phyloP scores from a whole-genome alignment of 2,329 filamentous ascomycete genomes.

The Phyllosticta citriasiana region DNA sequence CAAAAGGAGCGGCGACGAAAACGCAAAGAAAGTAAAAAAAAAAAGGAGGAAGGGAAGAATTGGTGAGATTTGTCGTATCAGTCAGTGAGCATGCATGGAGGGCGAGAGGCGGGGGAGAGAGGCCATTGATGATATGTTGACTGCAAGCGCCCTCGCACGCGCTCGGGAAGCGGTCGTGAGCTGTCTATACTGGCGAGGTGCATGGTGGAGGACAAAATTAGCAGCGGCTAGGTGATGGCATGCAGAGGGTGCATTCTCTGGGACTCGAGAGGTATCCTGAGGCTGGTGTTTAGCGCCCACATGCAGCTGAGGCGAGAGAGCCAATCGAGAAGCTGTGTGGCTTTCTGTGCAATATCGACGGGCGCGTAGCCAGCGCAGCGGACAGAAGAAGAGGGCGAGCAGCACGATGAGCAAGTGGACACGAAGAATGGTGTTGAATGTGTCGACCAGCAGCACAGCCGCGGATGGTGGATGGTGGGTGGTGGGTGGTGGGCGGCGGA shows the following conservation, averaged over 20 bases:
- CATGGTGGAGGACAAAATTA: not conserved
- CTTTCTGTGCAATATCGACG: not conserved
- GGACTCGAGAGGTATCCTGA: not conserved
- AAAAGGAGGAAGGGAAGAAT: slow-evolving; percentile 17
- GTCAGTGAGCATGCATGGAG: slow-evolving; percentile 17
- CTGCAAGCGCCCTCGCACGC: slow-evolving; percentile 9
- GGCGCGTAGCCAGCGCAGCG: not conserved
- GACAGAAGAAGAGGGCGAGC: not conserved
- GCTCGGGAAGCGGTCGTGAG: slow-evolving; percentile 2
- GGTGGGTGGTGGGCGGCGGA: not conserved
- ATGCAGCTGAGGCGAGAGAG: not conserved
- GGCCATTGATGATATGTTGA: slow-evolving; percentile 7
- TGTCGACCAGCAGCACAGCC: too few species aligned
- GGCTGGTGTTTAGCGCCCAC: slow-evolving; percentile 3
- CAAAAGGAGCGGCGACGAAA: slow-evolving; percentile 10
- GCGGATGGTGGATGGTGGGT: too few species aligned
- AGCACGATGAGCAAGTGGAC: too few species aligned
- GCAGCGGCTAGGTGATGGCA: not conserved
- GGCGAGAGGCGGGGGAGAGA: not conserved
- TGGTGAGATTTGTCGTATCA: slow-evolving; percentile 28
- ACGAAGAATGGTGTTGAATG: not conserved
- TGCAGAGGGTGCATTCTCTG: not conserved
- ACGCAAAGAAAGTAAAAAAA: slow-evolving; percentile 13
- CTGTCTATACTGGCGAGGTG: not conserved
- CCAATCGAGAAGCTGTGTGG: not conserved